Evolutionary conservation across 2,329 filamentous ascomycete species (phyloP).

Genomic region (Fusarium pseudograminearum): DNA sequence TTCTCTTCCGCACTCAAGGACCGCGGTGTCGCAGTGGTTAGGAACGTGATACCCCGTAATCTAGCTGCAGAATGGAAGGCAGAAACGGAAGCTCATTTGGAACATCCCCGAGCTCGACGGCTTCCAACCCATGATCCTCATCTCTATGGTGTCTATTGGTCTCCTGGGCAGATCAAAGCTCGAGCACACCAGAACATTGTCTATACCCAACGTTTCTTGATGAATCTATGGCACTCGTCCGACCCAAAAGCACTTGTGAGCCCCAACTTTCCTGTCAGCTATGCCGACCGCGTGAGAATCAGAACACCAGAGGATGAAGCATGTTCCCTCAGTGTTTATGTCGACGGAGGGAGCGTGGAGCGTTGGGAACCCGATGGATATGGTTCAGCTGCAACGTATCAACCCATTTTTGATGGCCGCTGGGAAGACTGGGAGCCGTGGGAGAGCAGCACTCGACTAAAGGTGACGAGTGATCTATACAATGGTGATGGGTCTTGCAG

Average conservation of each 20-base stretch:
- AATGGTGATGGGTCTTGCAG: slow-evolving; percentile 78
- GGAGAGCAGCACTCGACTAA: slow-evolving; percentile 74
- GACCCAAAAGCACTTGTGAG: slow-evolving; percentile 59
- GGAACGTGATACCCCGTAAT: slow-evolving; percentile 49
- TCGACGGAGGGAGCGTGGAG: slow-evolving; percentile 74
- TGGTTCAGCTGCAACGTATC: slow-evolving; percentile 70
- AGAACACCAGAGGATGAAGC: slow-evolving; percentile 62
- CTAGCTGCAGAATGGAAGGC: slow-evolving; percentile 60
- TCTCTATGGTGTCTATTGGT: slow-evolving; percentile 57
- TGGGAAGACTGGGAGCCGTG: slow-evolving; percentile 84
- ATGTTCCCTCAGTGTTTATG: slow-evolving; percentile 68
- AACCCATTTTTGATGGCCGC: slow-evolving; percentile 72
- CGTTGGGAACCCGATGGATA: slow-evolving; percentile 76
- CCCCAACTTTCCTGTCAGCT: slow-evolving; percentile 63
- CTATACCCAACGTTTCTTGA: slow-evolving; percentile 61
- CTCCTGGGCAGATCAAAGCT: slow-evolving; percentile 55
- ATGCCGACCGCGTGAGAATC: slow-evolving; percentile 72
- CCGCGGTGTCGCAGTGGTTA: slow-evolving; percentile 51
- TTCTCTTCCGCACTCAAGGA: slow-evolving; percentile 49
- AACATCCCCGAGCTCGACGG: slow-evolving; percentile 56
- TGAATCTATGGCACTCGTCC: slow-evolving; percentile 51
- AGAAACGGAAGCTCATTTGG: slow-evolving; percentile 65
- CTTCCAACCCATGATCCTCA: slow-evolving; percentile 51
- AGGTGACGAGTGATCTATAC: slow-evolving; percentile 76
- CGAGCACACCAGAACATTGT: slow-evolving; percentile 57